These are phyloP conservation scores for Peronosclerospora sorghi DNA, from an alignment of 352 stramenopile genomes.

Conservation along the genomic window DNA sequence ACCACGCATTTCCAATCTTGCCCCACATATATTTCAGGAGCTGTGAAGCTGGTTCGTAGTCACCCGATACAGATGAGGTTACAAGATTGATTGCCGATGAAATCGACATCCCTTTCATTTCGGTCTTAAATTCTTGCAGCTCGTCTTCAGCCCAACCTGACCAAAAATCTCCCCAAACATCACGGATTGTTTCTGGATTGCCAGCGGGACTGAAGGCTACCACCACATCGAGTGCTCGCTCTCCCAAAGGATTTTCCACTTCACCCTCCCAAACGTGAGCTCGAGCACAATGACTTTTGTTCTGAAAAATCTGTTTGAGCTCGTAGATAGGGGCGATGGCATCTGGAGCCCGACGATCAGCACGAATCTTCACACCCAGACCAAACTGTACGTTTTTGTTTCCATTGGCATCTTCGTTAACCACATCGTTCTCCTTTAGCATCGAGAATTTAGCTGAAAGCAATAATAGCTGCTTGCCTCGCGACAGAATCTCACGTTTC, in stretches of 20 bases:
- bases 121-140: constrained; percentile 65
- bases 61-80: constrained; percentile 63
- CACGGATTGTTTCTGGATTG: constrained; percentile 70
- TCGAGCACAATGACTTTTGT: constrained; percentile 67
- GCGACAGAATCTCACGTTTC: constrained; percentile 65
- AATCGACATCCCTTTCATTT: constrained; percentile 68
- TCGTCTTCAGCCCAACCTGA: constrained; percentile 79
- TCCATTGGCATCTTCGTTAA: constrained; percentile 75
- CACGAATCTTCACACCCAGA: constrained; percentile 61
- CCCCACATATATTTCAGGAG: constrained; percentile 75
- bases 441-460: constrained; percentile 83
- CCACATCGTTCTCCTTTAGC: constrained; percentile 77
- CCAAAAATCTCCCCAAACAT: constrained; percentile 82
- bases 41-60: constrained; percentile 65
- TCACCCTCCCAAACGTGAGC: constrained; percentile 70
- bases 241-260: constrained; percentile 23
- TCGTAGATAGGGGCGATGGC: constrained; percentile 59
- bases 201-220: constrained; percentile 74
- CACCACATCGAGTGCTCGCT: constrained; percentile 47
- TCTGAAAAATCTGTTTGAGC: constrained; percentile 81
- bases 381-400: constrained; percentile 85
- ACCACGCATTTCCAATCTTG: constrained; percentile 75
- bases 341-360: constrained; percentile 35
- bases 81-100: constrained; percentile 66
- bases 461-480: constrained; percentile 64